phyloP scores from a whole-genome alignment of 2,329 filamentous ascomycete genomes.

The Zasmidium cellare region DNA sequence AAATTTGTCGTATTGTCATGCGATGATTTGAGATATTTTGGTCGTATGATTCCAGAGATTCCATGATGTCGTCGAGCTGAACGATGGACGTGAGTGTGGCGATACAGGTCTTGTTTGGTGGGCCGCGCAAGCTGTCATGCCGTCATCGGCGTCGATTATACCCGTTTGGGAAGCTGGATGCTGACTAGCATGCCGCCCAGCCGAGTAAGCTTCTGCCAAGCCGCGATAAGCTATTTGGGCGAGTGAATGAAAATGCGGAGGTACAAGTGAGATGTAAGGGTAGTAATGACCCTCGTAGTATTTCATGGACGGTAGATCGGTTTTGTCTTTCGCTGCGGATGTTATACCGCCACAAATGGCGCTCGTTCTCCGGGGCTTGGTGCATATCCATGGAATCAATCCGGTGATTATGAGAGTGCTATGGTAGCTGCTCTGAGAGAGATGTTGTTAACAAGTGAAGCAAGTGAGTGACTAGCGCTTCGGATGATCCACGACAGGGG shows the following conservation, averaged over 20 bases:
- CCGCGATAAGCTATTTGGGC: not conserved
- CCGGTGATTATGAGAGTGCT: too few relatives aligned
- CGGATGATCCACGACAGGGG: too few relatives aligned
- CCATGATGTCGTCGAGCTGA: not conserved
- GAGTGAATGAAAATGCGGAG: not conserved
- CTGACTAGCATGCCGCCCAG: not conserved
- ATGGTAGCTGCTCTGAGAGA: too few relatives aligned
- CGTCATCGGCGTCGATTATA: not conserved
- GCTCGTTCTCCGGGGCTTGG: too few relatives aligned
- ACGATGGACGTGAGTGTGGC: not conserved
- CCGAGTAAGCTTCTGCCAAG: not conserved
- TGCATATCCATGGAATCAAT: too few relatives aligned
- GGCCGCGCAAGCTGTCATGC: not conserved
- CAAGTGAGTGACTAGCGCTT: too few relatives aligned
- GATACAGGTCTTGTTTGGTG: not conserved
- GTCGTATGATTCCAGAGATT: not conserved
- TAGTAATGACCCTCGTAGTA: too few relatives aligned
- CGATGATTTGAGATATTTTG: not conserved
- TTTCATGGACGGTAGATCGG: too few relatives aligned
- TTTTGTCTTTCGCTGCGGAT: too few relatives aligned
- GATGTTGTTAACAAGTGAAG: too few relatives aligned
- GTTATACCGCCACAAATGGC: too few relatives aligned
- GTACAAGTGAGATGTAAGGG: too few relatives aligned
- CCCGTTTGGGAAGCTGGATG: not conserved
- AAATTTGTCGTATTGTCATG: not conserved